Evolutionary conservation across 768 basidiomycete species (phyloP).

Genomic region (Auriscalpium vulgare): DNA sequence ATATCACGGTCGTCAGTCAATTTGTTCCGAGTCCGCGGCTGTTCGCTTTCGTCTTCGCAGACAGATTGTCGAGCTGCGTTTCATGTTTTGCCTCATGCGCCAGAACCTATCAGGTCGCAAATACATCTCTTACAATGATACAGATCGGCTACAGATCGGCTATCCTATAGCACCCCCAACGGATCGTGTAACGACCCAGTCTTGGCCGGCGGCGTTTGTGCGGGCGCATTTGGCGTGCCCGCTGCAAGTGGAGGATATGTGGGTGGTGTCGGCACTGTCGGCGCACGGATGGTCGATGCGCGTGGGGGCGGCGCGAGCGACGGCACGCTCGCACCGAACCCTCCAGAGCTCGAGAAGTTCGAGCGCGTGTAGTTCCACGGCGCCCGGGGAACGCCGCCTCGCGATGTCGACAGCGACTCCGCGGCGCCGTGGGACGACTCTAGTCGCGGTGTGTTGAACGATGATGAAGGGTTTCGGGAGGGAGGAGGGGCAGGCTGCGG

Average conservation of each 20-base stretch:
- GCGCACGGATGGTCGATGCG: constrained; percentile 25
- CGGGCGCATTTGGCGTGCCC: constrained; percentile 9
- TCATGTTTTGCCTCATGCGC: too few relatives aligned
- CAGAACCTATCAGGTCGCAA: too few relatives aligned
- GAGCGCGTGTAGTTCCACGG: constrained; percentile 56
- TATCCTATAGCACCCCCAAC: constrained; percentile 21
- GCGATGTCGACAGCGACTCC: constrained; percentile 11
- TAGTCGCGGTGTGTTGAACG: constrained; percentile 11
- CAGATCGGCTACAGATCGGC: background rate
- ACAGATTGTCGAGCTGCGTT: too few relatives aligned
- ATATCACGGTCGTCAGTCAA: too few relatives aligned
- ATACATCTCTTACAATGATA: background rate
- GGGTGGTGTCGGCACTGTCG: constrained; percentile 1
- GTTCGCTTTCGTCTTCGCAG: too few relatives aligned
- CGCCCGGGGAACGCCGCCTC: constrained; percentile 24
- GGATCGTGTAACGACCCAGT: constrained; percentile 17
- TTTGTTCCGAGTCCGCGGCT: too few relatives aligned
- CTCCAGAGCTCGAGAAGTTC: constrained; percentile 28
- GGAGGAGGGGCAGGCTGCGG: constrained; percentile 13
- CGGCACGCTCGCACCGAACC: constrained; percentile 26
- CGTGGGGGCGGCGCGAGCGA: constrained; percentile 47
- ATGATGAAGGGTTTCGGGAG: background rate
- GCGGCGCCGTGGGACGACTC: constrained; percentile 4
- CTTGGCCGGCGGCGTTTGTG: constrained; percentile 15
- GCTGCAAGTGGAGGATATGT: constrained; percentile 1